Percentiles rank a stretch among this genome's conserved stretches.
These are phyloP conservation scores for Comarum palustre DNA, from an alignment of 306 rosid species.

Conservation along the genomic window DNA sequence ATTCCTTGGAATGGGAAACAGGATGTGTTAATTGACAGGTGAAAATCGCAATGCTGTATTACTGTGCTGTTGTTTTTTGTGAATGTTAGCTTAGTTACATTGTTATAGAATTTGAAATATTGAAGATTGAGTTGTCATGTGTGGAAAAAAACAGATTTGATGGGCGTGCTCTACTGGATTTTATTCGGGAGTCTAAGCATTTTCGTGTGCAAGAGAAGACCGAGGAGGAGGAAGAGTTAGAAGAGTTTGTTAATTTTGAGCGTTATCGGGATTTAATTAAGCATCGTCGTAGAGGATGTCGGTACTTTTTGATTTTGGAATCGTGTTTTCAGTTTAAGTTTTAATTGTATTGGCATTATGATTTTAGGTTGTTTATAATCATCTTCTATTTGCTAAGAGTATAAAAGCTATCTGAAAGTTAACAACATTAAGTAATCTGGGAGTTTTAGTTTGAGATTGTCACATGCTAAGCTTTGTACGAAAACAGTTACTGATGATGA, in stretches of 20 bases:
- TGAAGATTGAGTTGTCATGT: constrained; percentile 7
- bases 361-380: no score
- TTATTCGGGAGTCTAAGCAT: constrained; percentile 73
- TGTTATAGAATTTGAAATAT: no score
- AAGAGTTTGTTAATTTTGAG: constrained; percentile 99
- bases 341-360: not conserved
- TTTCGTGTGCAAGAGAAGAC: constrained; percentile 64
- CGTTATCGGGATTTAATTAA: constrained; percentile 99
- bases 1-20: constrained; percentile 98
- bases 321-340: not conserved
- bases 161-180: constrained; percentile 97
- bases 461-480: constrained; percentile 41
- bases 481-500: constrained; percentile 84
- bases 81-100: no score
- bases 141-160: constrained; percentile 59
- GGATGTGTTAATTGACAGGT: constrained; percentile 91
- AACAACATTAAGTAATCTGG: not conserved
- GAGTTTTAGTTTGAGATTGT: constrained; percentile 30
- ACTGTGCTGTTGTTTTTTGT: no score
- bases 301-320: constrained; percentile 70
- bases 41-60: not conserved
- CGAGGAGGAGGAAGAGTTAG: constrained; percentile 96
- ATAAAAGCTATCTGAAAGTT: not conserved
- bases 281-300: constrained; percentile 99
- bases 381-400: constrained; percentile 25